Base-by-base conservation (phyloP, 345 rosid genomes). In the Microthlaspi erraticum region DNA sequence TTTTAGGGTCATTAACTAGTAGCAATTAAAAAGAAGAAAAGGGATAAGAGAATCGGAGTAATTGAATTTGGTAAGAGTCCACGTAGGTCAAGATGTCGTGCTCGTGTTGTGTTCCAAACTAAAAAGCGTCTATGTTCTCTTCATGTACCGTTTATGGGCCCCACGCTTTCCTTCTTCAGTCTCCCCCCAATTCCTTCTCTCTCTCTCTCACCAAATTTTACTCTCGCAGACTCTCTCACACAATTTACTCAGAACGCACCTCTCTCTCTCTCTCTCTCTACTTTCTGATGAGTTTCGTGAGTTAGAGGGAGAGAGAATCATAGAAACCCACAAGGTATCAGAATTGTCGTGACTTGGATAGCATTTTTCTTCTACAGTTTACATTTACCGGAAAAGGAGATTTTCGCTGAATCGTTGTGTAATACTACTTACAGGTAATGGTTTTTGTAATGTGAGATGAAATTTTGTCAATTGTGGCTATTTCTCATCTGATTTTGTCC, bases 101-200 rank as follows among this genome's bases (percentile, higher is more conserved):
- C 64, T 75, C 69, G 50, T 75, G 58, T 60, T 53, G 78, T 60
- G 73, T 68, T 75, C 73, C 41, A 68, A 74, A 67, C 72, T 23
- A 75, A 75, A 75, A 75, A 75, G 56, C 33, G 79, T 75, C 79
- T 61, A 69, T 55, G 79, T 75, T 75, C 79, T 68, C 74, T 75
- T 75, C 70, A 75, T 75, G 79, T 70, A 54, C 79, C 65, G 65
- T 54, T 53, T 37, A 1, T 32, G 32, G 79, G 60, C 3, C 79
- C 79, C 75, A 61, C 79, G 2, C 3, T 29, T 60, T 56, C 36
- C 64, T 61, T 54, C 46, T n/a, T 54, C 70, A 44, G 17, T 56
- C 74, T 54, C 64, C 34, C 42, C 49, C 64, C 60, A 45, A 36
- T 45, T 44, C 64, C 34, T 46, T 56, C n/a, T 38, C 51, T 41